A percentile compares a stretch with the other conserved stretches of the same genome.
Conservation (phyloP, 2,329 filamentous ascomycete species). For the Aspergillus luchuensis region DNA sequence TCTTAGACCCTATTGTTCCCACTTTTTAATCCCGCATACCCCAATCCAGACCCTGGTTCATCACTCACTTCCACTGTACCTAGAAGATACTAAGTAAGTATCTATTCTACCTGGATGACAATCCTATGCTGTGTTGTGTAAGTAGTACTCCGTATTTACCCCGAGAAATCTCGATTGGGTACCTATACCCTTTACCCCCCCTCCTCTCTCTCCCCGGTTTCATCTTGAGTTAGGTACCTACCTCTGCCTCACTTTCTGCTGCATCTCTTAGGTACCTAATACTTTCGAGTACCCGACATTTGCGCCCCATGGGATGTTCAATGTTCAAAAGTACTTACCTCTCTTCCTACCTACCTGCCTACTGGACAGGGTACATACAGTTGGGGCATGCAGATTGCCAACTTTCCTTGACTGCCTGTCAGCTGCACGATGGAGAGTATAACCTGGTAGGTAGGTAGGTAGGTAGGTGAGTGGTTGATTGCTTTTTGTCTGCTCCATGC, state of each 20-base stretch:
- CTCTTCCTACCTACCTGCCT: background rate
- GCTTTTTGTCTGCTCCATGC: background rate
- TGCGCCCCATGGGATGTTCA: background rate
- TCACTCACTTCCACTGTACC: background rate
- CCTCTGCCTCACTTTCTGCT: background rate
- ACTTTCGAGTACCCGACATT: background rate
- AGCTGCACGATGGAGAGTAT: too few species aligned
- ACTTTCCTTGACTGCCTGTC: too few species aligned
- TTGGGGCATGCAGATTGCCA: background rate
- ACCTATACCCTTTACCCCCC: background rate
- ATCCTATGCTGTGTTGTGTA: too few species aligned
- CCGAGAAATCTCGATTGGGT: background rate
- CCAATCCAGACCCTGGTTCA: background rate
- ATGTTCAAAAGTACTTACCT: background rate
- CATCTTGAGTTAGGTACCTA: slow-evolving; percentile 2
- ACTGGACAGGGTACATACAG: background rate
- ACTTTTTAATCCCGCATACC: background rate
- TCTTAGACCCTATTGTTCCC: background rate
- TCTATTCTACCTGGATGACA: background rate
- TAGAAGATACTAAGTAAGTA: background rate
- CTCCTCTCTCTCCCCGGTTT: background rate
- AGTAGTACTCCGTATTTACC: too few species aligned
- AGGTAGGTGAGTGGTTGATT: background rate
- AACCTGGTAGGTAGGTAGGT: background rate
- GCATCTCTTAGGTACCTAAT: background rate